A percentile compares a stretch with the other conserved stretches of the same genome.
Conservation (phyloP, 2,329 filamentous ascomycete species). For the Amauroascus niger region DNA sequence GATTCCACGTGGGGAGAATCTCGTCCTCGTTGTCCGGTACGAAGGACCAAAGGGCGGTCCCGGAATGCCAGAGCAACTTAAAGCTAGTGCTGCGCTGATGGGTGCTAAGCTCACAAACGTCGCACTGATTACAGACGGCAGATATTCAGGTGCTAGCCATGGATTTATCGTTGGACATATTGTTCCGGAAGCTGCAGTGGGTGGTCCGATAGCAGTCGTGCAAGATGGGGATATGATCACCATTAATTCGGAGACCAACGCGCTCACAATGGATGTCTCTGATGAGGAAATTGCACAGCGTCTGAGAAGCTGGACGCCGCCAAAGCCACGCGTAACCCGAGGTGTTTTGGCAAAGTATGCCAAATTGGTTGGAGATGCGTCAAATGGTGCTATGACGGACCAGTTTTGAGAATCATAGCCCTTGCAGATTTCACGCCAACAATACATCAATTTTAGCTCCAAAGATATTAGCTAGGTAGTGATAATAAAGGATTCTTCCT, state of each 20-base stretch:
- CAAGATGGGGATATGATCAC: constrained; percentile 68
- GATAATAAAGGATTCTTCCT: no score
- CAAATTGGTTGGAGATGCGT: constrained; percentile 76
- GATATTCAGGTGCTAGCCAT: constrained; percentile 61
- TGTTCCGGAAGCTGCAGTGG: constrained; percentile 75
- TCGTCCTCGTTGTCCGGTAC: constrained; percentile 84
- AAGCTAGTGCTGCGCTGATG: constrained; percentile 82
- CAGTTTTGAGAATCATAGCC: constrained; percentile 11
- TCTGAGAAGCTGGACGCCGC: constrained; percentile 58
- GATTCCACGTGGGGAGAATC: constrained; percentile 64
- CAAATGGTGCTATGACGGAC: constrained; percentile 84
- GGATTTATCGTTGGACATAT: constrained; percentile 93
- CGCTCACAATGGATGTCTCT: constrained; percentile 59
- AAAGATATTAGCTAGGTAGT: no score
- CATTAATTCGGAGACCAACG: constrained; percentile 72
- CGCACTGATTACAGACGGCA: constrained; percentile 81
- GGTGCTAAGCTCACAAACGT: constrained; percentile 80
- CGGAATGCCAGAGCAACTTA: constrained; percentile 89
- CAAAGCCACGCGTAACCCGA: constrained; percentile 62
- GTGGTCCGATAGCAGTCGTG: constrained; percentile 76
- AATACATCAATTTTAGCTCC: no score
- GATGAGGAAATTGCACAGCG: constrained; percentile 61
- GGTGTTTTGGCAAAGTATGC: constrained; percentile 88
- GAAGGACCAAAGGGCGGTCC: constrained; percentile 89
- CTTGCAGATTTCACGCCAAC: no score